These are phyloP conservation scores for Leccinum aurantiacum DNA, from an alignment of 768 basidiomycete species.

Conservation along the genomic window DNA sequence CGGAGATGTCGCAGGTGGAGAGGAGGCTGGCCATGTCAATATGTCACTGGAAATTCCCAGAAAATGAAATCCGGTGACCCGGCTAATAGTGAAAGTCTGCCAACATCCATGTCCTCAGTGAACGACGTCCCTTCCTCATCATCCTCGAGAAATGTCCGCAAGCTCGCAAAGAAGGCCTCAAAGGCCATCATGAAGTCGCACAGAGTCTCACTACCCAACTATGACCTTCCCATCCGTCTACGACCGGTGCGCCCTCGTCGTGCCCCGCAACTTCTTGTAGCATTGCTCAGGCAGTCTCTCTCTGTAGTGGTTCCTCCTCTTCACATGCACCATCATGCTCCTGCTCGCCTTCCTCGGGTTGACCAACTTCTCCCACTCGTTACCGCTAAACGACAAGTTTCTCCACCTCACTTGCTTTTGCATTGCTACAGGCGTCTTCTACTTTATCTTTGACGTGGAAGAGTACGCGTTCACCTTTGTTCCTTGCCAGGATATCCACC, in stretches of 20 bases:
- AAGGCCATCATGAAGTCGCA: conserved; percentile 75
- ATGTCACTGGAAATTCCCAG: neutral
- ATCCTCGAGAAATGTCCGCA: conserved; percentile 28
- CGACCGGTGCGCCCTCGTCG: conserved; percentile 53
- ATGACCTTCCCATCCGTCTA: conserved; percentile 68
- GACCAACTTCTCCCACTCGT: conserved; percentile 60
- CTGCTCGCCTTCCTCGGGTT: conserved; percentile 74
- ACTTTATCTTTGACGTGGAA: conserved; percentile 85
- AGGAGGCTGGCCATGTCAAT: conserved; percentile 44
- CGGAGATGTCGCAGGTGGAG: conserved; percentile 84
- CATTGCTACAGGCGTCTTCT: conserved; percentile 76
- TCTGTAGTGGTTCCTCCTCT: conserved; percentile 75
- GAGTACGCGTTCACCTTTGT: conserved; percentile 53
- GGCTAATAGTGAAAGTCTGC: neutral
- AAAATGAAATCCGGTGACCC: neutral
- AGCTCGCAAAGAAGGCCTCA: conserved; percentile 42
- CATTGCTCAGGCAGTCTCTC: conserved; percentile 6
- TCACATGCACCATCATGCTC: conserved; percentile 67
- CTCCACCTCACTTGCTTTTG: conserved; percentile 77
- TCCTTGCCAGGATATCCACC: neutral
- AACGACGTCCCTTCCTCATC: conserved; percentile 9
- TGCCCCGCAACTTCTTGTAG: neutral
- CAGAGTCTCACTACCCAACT: conserved; percentile 58
- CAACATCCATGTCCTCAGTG: conserved; percentile 8
- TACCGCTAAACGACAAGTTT: conserved; percentile 78